Evolutionary conservation across 768 basidiomycete species (phyloP).

Genomic region (Pholiota microspora): DNA sequence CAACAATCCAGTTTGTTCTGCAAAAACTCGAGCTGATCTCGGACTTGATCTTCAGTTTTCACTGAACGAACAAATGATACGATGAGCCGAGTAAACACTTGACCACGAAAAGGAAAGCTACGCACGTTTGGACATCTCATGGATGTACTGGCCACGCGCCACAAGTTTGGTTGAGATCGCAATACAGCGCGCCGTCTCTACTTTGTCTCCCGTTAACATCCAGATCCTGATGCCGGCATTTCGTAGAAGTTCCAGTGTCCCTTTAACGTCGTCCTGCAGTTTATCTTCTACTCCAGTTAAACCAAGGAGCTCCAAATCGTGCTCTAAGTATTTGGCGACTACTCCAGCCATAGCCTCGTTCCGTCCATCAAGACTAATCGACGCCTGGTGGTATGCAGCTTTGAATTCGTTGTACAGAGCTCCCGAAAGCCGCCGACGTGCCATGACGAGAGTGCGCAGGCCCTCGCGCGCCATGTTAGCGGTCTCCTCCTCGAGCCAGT

Average conservation of each 20-base stretch:
- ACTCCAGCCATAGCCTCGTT: slow-evolving; percentile 80
- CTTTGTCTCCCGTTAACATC: slow-evolving; percentile 99
- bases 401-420: slow-evolving; percentile 78
- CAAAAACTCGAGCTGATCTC: slow-evolving; percentile 89
- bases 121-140: slow-evolving; percentile 91
- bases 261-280: slow-evolving; percentile 94
- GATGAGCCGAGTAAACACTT: not conserved
- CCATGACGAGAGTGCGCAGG: slow-evolving; percentile 90
- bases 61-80: slow-evolving; percentile 50
- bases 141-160: slow-evolving; percentile 94
- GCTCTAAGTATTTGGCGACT: slow-evolving; percentile 76
- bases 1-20: slow-evolving; percentile 96
- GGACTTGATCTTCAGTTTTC: slow-evolving; percentile 76
- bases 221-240: slow-evolving; percentile 99
- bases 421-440: slow-evolving; percentile 68
- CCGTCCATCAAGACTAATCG: slow-evolving; percentile 72
- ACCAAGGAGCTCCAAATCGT: slow-evolving; percentile 87
- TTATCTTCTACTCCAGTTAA: slow-evolving; percentile 99
- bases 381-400: slow-evolving; percentile 69
- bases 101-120: slow-evolving; percentile 10
- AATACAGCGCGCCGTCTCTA: slow-evolving; percentile 98
- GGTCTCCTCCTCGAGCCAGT: slow-evolving; percentile 98
- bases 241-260: slow-evolving; percentile 86
- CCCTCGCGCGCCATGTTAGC: slow-evolving; percentile 99
- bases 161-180: slow-evolving; percentile 97